phyloP scores from a whole-genome alignment of 1,284 basidiomycete genomes.

The Erythrobasidium hasegawianum region DNA sequence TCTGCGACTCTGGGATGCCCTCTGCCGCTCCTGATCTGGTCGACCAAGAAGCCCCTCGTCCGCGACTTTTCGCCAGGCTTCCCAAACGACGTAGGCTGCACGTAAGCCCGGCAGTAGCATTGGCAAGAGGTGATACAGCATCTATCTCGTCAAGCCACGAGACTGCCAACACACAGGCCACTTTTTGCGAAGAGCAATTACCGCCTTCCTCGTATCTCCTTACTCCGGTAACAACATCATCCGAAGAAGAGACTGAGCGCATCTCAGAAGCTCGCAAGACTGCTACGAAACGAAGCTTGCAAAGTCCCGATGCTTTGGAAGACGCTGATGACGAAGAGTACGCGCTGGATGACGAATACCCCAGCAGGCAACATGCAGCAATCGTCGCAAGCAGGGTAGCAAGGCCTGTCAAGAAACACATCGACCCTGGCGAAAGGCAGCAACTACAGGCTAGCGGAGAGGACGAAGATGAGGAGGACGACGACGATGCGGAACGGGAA shows the following conservation, averaged over 20 bases:
- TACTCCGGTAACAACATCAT: not conserved
- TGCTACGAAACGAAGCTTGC: not conserved
- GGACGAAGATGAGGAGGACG: not conserved
- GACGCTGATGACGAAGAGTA: no score
- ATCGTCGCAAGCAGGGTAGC: not conserved
- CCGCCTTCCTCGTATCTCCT: not conserved
- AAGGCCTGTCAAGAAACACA: not conserved
- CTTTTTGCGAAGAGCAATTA: not conserved
- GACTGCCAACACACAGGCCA: constrained; percentile 3
- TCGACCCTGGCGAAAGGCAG: not conserved
- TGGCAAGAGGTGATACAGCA: not conserved
- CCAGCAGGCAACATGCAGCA: not conserved
- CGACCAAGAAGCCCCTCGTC: not conserved
- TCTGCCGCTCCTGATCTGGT: not conserved
- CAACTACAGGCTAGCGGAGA: not conserved
- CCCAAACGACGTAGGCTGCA: constrained; percentile 1
- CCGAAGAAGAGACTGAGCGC: not conserved
- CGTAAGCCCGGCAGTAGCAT: not conserved
- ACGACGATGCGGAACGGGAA: not conserved
- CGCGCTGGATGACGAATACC: no score
- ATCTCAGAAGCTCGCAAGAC: not conserved
- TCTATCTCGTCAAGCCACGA: not conserved
- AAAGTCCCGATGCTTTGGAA: no score
- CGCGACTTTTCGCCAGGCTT: not conserved
- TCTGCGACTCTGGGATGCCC: not conserved